phyloP scores from a whole-genome alignment of 192 early-diverging fungal genomes.

The Kickxella alabastrina region DNA sequence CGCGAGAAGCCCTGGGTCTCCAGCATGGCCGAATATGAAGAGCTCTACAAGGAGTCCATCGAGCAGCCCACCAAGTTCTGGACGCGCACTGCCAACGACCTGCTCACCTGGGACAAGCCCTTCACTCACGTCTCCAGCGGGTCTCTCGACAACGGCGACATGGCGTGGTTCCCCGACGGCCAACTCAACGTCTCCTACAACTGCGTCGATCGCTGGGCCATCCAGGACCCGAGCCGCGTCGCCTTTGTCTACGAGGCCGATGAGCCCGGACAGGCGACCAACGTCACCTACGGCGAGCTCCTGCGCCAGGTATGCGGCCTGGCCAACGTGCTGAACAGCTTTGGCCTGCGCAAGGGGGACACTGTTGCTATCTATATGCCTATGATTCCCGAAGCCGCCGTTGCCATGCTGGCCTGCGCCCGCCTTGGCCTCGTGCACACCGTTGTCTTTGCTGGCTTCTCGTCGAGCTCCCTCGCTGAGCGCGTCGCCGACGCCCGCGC shows the following conservation, averaged over 20 bases:
- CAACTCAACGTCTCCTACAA: constrained; percentile 92
- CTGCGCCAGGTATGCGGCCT: constrained; percentile 78
- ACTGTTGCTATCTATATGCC: constrained; percentile 97
- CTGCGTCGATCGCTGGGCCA: constrained; percentile 92
- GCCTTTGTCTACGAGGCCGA: constrained; percentile 89
- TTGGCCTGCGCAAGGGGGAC: constrained; percentile 88
- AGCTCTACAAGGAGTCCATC: constrained; percentile 76
- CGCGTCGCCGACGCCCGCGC: constrained; percentile 82
- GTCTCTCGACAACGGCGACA: constrained; percentile 76
- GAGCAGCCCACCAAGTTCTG: constrained; percentile 79
- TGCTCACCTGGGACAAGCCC: constrained; percentile 77
- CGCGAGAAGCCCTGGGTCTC: constrained; percentile 64
- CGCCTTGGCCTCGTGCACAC: constrained; percentile 88
- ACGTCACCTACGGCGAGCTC: constrained; percentile 82
- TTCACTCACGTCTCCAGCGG: constrained; percentile 72
- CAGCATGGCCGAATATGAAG: constrained; percentile 74
- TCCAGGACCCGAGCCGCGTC: constrained; percentile 66
- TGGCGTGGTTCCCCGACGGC: constrained; percentile 92
- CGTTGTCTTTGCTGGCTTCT: constrained; percentile 97
- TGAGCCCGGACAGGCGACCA: constrained; percentile 73
- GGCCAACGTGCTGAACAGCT: constrained; percentile 79
- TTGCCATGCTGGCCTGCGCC: constrained; percentile 93
- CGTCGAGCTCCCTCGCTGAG: constrained; percentile 86
- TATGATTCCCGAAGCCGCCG: constrained; percentile 91
- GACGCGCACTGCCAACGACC: constrained; percentile 75